Evolutionary conservation across 2,329 filamentous ascomycete genomes (phyloP).

Genomic region (Ascochyta pisi): DNA sequence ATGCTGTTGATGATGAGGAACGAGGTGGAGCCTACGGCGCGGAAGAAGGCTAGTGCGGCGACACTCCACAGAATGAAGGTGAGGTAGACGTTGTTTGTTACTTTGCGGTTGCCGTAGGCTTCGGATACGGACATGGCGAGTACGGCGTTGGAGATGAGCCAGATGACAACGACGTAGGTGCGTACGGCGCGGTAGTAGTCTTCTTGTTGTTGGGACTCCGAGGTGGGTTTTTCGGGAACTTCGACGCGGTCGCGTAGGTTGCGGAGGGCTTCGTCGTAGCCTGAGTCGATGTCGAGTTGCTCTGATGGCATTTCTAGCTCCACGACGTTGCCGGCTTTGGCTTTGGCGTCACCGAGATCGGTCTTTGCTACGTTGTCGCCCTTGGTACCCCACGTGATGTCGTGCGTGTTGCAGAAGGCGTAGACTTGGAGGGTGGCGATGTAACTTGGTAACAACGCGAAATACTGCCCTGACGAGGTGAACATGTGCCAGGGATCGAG

Average conservation of each 20-base stretch:
- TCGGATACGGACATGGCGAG: constrained; percentile 93
- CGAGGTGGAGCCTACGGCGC: constrained; percentile 79
- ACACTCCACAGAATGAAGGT: constrained; percentile 94
- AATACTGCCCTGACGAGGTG: constrained; percentile 89
- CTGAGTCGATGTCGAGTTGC: constrained; percentile 96
- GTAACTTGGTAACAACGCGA: constrained; percentile 87
- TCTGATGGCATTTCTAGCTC: constrained; percentile 98
- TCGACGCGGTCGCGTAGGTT: constrained; percentile 94
- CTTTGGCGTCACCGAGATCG: constrained; percentile 85
- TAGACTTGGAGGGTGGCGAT: constrained; percentile 98
- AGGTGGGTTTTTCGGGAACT: constrained; percentile 67
- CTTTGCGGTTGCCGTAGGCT: constrained; percentile 74
- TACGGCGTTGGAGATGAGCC: constrained; percentile 91
- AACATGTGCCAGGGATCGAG: constrained; percentile 99
- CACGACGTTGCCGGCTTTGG: constrained; percentile 76
- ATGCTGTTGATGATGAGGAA: constrained; percentile 86
- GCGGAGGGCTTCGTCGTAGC: constrained; percentile 94
- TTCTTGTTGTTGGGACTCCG: constrained; percentile 87
- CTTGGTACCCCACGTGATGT: constrained; percentile 98
- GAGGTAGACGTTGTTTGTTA: constrained; percentile 87
- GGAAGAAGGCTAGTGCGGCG: constrained; percentile 83
- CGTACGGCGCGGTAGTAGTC: constrained; percentile 98
- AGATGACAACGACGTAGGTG: constrained; percentile 96
- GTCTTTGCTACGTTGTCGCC: constrained; percentile 95
- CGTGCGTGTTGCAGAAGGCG: constrained; percentile 98